Base-by-base conservation (phyloP, 768 basidiomycete species). In the Naganishia vishniacii region DNA sequence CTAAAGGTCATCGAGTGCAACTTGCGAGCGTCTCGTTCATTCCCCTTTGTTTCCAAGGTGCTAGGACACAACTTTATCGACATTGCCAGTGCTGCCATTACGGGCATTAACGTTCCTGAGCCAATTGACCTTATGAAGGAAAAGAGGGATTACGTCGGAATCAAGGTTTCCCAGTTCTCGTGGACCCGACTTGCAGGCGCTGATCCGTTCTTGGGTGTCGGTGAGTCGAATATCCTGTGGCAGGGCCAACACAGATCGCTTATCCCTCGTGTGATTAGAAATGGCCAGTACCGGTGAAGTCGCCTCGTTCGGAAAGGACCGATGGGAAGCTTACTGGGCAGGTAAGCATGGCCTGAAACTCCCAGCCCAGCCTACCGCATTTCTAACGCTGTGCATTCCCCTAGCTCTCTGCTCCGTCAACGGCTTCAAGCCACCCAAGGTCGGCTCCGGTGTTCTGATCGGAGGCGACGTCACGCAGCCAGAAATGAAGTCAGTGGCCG, bases 1-100 rank as follows among this genome's bases (percentile, higher is more conserved):
- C 84, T 98, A 69, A 98, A 94, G 81, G 95, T 98, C 68, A 99
- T 99, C 69, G 95, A 99, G 78, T 99, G 95, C 79, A 99, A 99
- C 78, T 81, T 98, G 34, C 89, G 95, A 64, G 95, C 95, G 16
- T 98, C 94, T 26, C 87, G 95, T 23, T 94, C 91, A 31, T 98
- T 98, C 88, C 70, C 70, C 56, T 99, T 99, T 80, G 95, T 99
- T 2, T 95, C 91, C 65, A 98, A 98, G 81, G 94, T 98, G 18
- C 83, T 98, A 67, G 94, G 91, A 47, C 87, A 88, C 78, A 97
- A 99, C 81, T 98, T 98, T 78, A 91, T 99, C 69, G 89, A 98
- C 67, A 86, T 86, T 20, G 65, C 65, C 6, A 88, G 91, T 16
- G 83, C 85, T 26, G 92, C 92, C 20, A 94, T 94, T 68, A 83